Evolutionary conservation across 495 filamentous ascomycete species (phyloP), one percentile per base, ranked within the genome.

Genomic region (Aspergillus kassunensis): DNA sequence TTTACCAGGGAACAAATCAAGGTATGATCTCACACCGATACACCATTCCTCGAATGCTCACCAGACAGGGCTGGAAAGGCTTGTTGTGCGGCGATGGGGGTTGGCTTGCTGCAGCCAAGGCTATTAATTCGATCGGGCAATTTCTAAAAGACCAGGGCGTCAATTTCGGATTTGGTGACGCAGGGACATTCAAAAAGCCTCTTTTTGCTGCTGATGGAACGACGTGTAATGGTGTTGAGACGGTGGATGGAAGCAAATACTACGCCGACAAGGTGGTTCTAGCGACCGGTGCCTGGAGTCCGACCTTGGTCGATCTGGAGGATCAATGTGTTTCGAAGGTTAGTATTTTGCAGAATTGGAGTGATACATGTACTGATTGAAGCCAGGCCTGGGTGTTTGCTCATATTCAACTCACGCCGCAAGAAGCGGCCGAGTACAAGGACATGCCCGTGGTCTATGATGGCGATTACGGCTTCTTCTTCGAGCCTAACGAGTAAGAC

Each of bases 401-500:
- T 11, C 77, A 80, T 43, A 74, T 80, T 31, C 53, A 67, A 41
- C 64, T 80, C 52, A 73, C 63, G 4, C 52, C 65, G 0, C 55
- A 70, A 19, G 78, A 79, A 55, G 58, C 63, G 0, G 51, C 61
- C 13, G n/a, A 67, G 2, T 79, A 74, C 56, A 73, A 68, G 41
- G 59, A 74, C 44, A 56, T 73, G 1, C 76, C 77, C 1, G 75
- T 81, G 0, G 58, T 80, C 5, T 80, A 73, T 51, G 73, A 77
- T 39, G 67, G 70, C 20, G 73, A 81, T 44, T 65, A 67, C 21
- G 78, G 77, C 2, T 79, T 81, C 57, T 80, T 81, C 58, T 78
- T 81, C 55, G 78, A 81, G 54, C 74, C 78, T 2, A 71, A 76
- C 30, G 66, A 64, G 45, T 46, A 35, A 19, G 37, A 2, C 4